phyloP scores from a whole-genome alignment of 139 green algal genomes.

The Parachlorella kessleri region DNA sequence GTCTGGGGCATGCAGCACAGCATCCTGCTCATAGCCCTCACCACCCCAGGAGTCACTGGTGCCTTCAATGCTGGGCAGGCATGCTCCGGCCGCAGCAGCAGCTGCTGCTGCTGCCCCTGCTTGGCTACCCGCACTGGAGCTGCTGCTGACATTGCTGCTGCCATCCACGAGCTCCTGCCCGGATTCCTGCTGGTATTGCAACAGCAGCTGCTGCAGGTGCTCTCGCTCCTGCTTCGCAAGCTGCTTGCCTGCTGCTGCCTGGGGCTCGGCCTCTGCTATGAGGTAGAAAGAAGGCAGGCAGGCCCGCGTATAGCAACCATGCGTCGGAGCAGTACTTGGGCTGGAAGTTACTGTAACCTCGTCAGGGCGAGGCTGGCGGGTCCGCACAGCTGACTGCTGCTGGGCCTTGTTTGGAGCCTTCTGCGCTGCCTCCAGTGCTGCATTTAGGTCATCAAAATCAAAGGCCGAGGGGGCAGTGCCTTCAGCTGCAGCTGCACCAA shows the following conservation, averaged over 20 bases:
- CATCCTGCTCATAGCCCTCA: slow-evolving; percentile 70
- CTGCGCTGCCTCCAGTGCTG: slow-evolving; percentile 45
- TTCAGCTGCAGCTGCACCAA: background rate
- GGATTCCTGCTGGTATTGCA: slow-evolving; percentile 14
- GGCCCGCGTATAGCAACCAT: background rate
- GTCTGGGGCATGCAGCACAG: slow-evolving; percentile 39
- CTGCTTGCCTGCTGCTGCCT: slow-evolving; percentile 10
- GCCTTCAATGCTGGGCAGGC: background rate
- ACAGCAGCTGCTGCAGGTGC: slow-evolving; percentile 49
- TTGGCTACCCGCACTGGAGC: background rate
- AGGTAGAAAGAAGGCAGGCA: slow-evolving; percentile 67
- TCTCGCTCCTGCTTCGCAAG: slow-evolving; percentile 11
- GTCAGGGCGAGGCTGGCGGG: too few relatives aligned
- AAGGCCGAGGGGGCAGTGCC: slow-evolving; percentile 33
- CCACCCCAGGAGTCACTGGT: slow-evolving; percentile 50
- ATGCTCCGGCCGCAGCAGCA: background rate
- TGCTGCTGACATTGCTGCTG: background rate
- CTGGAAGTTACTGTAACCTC: too few relatives aligned
- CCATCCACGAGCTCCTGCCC: background rate
- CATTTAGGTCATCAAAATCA: slow-evolving; percentile 57
- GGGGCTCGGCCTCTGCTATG: slow-evolving; percentile 22
- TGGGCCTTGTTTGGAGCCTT: too few relatives aligned
- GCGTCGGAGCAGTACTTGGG: background rate
- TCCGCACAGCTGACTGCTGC: background rate
- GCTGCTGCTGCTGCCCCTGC: background rate